phyloP scores from a whole-genome alignment of 2,329 filamentous ascomycete genomes.

The Cercospora sp. region DNA sequence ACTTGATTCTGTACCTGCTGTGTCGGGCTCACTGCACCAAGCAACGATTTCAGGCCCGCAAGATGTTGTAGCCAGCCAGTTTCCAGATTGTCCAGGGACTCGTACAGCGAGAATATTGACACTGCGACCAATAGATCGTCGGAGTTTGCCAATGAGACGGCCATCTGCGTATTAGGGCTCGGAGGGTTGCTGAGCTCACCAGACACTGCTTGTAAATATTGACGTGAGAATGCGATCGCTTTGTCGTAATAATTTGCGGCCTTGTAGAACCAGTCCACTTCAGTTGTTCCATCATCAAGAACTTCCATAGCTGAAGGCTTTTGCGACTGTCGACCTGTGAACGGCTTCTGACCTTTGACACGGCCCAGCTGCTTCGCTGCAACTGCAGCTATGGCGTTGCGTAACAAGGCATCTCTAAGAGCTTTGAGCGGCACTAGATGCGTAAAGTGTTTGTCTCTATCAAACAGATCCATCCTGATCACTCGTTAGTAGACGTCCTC shows the following conservation, averaged over 20 bases:
- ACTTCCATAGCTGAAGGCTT: slow-evolving; percentile 55
- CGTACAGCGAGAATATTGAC: slow-evolving; percentile 66
- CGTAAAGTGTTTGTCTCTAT: slow-evolving; percentile 60
- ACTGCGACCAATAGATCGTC: slow-evolving; percentile 65
- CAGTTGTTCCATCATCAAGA: slow-evolving; percentile 47
- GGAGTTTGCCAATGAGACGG: slow-evolving; percentile 44
- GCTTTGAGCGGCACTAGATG: slow-evolving; percentile 61
- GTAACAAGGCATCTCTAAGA: slow-evolving; percentile 50
- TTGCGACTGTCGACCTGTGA: slow-evolving; percentile 50
- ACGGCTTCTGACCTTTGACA: slow-evolving; percentile 54
- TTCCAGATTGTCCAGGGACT: slow-evolving; percentile 63
- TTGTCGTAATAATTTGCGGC: slow-evolving; percentile 62
- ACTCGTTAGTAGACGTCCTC: neutral
- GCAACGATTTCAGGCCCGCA: slow-evolving; percentile 63
- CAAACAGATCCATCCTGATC: slow-evolving; percentile 54
- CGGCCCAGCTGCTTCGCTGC: slow-evolving; percentile 62
- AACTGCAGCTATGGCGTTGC: slow-evolving; percentile 60
- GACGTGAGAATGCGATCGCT: slow-evolving; percentile 45
- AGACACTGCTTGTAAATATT: slow-evolving; percentile 47
- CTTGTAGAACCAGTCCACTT: slow-evolving; percentile 61
- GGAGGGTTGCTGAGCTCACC: slow-evolving; percentile 31
- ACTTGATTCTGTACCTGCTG: slow-evolving; percentile 43
- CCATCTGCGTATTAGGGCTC: slow-evolving; percentile 26
- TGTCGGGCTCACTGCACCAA: slow-evolving; percentile 46
- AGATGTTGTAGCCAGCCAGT: slow-evolving; percentile 61